Conservation (phyloP, 768 basidiomycete genomes). For the Xerocomus spinulosus region DNA sequence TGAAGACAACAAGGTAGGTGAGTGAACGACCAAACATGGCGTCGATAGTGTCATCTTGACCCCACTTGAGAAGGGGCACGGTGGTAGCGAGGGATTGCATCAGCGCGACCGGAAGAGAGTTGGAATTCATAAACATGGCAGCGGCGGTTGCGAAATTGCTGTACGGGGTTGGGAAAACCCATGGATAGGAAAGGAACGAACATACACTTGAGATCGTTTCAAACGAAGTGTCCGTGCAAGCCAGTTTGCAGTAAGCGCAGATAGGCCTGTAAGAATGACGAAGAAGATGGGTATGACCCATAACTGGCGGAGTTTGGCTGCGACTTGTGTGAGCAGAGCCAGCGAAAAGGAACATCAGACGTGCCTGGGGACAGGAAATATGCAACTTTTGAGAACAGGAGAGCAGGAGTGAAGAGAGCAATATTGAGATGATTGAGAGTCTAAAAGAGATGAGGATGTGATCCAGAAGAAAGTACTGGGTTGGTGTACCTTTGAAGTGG, state of each 20-base stretch:
- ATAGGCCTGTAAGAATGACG: constrained; percentile 64
- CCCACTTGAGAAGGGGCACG: constrained; percentile 82
- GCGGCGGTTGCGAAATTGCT: constrained; percentile 80
- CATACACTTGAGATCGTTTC: constrained; percentile 70
- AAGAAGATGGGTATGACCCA: constrained; percentile 89
- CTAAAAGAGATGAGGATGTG: constrained; percentile 32
- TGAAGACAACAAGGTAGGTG: constrained; percentile 87
- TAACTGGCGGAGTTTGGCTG: constrained; percentile 73
- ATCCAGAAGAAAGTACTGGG: no score
- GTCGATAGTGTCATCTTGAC: constrained; percentile 69
- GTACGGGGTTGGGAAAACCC: background rate
- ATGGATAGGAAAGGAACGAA: background rate
- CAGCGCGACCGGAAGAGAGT: constrained; percentile 90
- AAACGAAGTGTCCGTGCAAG: constrained; percentile 64
- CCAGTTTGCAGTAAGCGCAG: constrained; percentile 60
- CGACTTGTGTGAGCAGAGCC: background rate
- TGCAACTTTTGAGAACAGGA: constrained; percentile 93
- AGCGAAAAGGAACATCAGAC: constrained; percentile 9
- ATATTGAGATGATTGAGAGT: constrained; percentile 81
- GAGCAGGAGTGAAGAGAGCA: constrained; percentile 82
- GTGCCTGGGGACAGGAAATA: constrained; percentile 80
- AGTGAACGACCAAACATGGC: constrained; percentile 90
- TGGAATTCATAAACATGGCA: constrained; percentile 91
- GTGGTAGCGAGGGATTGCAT: constrained; percentile 87
- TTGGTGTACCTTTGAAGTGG: constrained; percentile 71